Conservation (phyloP, 257 asterid species). For the Gentiana macrophylla region DNA sequence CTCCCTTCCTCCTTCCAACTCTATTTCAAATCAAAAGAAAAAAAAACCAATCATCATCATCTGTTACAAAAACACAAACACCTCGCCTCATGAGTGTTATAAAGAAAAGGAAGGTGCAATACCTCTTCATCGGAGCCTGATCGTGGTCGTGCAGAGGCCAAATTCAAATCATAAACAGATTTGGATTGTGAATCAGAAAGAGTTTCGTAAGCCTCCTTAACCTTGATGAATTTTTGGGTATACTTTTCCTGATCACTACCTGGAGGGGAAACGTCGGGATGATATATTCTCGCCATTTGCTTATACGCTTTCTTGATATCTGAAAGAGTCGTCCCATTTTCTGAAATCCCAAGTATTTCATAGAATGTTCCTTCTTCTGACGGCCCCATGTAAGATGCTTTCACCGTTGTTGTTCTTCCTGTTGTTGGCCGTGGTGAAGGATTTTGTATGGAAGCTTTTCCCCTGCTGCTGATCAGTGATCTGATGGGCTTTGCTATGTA, state of each 20-base stretch:
- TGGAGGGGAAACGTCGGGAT: slow-evolving; percentile 65
- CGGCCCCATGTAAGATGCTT: slow-evolving; percentile 17
- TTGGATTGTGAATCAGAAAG: slow-evolving; percentile 38
- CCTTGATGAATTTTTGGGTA: slow-evolving; percentile 38
- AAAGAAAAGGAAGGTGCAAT: neutral
- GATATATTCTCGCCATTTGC: slow-evolving; percentile 41
- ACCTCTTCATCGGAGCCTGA: neutral
- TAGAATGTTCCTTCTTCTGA: slow-evolving; percentile 25
- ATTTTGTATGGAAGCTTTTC: neutral
- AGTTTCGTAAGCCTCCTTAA: slow-evolving; percentile 44
- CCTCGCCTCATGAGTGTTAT: neutral
- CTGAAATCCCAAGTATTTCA: slow-evolving; percentile 41
- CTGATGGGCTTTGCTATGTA: neutral
- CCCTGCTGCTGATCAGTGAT: slow-evolving; percentile 1
- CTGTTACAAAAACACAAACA: neutral
- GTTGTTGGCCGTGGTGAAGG: slow-evolving; percentile 7
- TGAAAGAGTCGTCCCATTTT: slow-evolving; percentile 16
- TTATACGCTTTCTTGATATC: slow-evolving; percentile 58
- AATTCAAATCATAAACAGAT: slow-evolving; percentile 39
- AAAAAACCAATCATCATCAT: neutral
- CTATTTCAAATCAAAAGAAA: neutral
- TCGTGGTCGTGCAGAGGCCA: slow-evolving; percentile 19
- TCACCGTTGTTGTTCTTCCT: slow-evolving; percentile 13
- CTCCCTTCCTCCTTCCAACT: slow-evolving; percentile 27
- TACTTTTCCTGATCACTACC: slow-evolving; percentile 38